Evolutionary conservation across 1,284 basidiomycete genomes (phyloP).

Genomic region (Athelia sp.): DNA sequence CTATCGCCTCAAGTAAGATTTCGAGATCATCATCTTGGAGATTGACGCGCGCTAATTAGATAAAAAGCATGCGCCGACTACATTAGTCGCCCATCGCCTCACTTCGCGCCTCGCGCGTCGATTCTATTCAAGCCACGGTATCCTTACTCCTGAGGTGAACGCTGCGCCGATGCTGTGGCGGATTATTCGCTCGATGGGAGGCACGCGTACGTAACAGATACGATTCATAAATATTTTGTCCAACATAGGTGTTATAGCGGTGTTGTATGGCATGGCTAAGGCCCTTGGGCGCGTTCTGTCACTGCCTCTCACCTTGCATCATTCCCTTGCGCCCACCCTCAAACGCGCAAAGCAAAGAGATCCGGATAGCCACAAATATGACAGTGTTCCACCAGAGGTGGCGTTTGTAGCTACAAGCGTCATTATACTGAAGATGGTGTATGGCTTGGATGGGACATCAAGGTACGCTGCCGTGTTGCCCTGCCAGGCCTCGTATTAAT

Average conservation of each 20-base stretch:
- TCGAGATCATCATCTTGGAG: constrained; percentile 6
- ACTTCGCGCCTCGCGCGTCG: constrained; percentile 58
- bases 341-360: constrained; percentile 31
- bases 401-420: constrained; percentile 61
- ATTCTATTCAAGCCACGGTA: constrained; percentile 46
- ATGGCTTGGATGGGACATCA: constrained; percentile 71
- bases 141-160: constrained; percentile 78
- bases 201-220: constrained; percentile 61
- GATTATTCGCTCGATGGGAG: constrained; percentile 62
- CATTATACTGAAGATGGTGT: constrained; percentile 76
- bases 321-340: constrained; percentile 43
- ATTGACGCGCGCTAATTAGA: constrained; percentile 11
- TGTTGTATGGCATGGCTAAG: constrained; percentile 60
- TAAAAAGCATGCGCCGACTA: constrained; percentile 57
- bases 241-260: constrained; percentile 41
- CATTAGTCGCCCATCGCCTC: constrained; percentile 53
- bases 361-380: constrained; percentile 43
- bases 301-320: constrained; percentile 57
- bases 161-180: constrained; percentile 79
- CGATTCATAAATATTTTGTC: constrained; percentile 4
- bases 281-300: constrained; percentile 50
- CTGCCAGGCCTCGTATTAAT: neutral
- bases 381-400: constrained; percentile 74
- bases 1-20: constrained; percentile 64
- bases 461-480: constrained; percentile 40